Percentiles rank a stretch among this genome's conserved stretches.
Evolutionary conservation across 2,329 filamentous ascomycete species (phyloP).

Genomic region (Pseudocercospora fijiensis): DNA sequence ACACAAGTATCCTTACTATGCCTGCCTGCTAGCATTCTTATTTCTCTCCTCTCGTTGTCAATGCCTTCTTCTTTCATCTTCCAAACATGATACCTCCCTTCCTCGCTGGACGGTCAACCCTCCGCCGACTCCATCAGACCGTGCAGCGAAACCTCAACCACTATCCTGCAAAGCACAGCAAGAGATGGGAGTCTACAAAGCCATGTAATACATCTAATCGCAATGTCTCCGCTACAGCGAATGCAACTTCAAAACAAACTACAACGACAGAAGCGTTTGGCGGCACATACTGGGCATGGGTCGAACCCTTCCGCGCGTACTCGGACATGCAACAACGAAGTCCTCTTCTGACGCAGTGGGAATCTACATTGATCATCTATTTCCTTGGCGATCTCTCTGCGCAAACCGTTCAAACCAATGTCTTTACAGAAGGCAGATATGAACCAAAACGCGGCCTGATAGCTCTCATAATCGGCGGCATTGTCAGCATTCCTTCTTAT

Average conservation of each 20-base stretch:
- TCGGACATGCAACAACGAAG: slow-evolving; percentile 67
- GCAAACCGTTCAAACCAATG: slow-evolving; percentile 58
- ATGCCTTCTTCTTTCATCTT: slow-evolving; percentile 16
- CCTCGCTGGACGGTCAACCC: slow-evolving; percentile 32
- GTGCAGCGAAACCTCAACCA: slow-evolving; percentile 36
- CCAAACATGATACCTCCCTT: slow-evolving; percentile 31
- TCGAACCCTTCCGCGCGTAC: slow-evolving; percentile 58
- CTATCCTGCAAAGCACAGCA: slow-evolving; percentile 27
- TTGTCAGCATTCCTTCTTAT: slow-evolving; percentile 74
- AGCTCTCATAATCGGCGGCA: slow-evolving; percentile 70
- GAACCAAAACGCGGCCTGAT: slow-evolving; percentile 67
- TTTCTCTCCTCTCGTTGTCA: not conserved
- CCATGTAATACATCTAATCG: slow-evolving; percentile 10
- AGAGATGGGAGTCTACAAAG: slow-evolving; percentile 27
- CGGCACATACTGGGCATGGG: slow-evolving; percentile 48
- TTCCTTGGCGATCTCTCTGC: slow-evolving; percentile 74
- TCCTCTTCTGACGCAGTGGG: slow-evolving; percentile 78
- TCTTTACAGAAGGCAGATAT: slow-evolving; percentile 51
- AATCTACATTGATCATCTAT: slow-evolving; percentile 74
- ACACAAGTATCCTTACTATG: slow-evolving; percentile 7
- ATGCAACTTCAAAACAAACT: slow-evolving; percentile 18
- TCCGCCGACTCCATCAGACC: slow-evolving; percentile 36
- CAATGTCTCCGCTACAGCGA: slow-evolving; percentile 13
- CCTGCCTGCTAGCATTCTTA: not conserved
- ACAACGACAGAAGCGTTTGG: slow-evolving; percentile 39